Base-by-base conservation (phyloP, 2,329 filamentous ascomycete genomes). In the Monilinia fructigena region DNA sequence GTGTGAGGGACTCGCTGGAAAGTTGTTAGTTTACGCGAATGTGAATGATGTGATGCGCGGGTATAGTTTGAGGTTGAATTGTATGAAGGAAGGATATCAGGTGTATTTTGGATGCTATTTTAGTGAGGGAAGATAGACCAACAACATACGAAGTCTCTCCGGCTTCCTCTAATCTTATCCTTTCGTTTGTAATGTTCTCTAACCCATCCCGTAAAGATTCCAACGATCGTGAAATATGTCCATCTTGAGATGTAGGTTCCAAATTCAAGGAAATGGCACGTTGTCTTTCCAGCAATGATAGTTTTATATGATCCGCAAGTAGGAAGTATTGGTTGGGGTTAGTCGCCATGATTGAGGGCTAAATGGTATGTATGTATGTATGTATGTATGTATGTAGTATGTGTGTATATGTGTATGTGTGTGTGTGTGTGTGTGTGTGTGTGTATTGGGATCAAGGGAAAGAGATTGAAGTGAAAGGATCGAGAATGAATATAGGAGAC, bases 261-360 rank as follows among this genome's bases (percentile, higher is more conserved):
- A 97, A 85, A 72, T 92, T 88, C 55, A 97, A 84, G 18, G 88
- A 90, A 74, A 92, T 87, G 59, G 93, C 92, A 67, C 94, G 89
- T 80, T 96, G 89, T 67, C 94, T 88, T 81, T 98, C 95, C 35
- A 98, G 87, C 20, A 99, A 85, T 18, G 93, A 97, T 69, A 98
- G 86, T 80, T 98, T 97, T 83, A 98, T 91, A 79, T 98, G 94
- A 80, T 99, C 95, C 75, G 93, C 92, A 67, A 98, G 87, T 64
- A 98, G 89, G 77, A 93, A 92, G 72, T 98, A 89, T 78, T 97
- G 93, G 75, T 87, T 88, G 50, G 85, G 79, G 72, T 84, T 88
- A 69, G 83, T 61, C 2, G 63, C 80, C 83, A 85, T 85, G 75
- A 68, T 75, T 70, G 66, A 18, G 8, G 23, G 10, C 20, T 58